phyloP scores from a whole-genome alignment of 139 green algal genomes.

The Astrephomene gubernaculifera region DNA sequence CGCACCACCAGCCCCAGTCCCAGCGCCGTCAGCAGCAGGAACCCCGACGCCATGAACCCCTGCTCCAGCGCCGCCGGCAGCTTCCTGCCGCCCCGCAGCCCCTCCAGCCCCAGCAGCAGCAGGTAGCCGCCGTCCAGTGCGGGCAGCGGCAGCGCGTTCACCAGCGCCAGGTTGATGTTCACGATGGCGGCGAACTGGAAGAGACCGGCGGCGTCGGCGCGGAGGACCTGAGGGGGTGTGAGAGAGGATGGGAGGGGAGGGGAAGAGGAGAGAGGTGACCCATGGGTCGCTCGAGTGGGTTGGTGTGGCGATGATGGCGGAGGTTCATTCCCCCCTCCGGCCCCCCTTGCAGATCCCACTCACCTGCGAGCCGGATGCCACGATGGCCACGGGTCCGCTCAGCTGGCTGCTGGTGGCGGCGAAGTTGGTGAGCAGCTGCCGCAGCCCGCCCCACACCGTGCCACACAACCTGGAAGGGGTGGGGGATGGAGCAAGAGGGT shows the following conservation, averaged over 20 bases:
- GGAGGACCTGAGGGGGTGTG: too few relatives aligned
- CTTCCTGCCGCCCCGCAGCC: constrained; percentile 88
- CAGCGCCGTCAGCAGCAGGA: constrained; percentile 88
- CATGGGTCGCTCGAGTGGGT: too few relatives aligned
- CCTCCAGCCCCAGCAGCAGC: constrained; percentile 88
- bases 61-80: constrained; percentile 85
- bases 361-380: constrained; percentile 92
- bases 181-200: constrained; percentile 97
- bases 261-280: too few relatives aligned
- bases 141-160: constrained; percentile 97
- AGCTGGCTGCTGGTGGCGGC: constrained; percentile 66
- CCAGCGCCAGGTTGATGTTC: constrained; percentile 98
- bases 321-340: too few relatives aligned
- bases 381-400: constrained; percentile 93
- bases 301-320: too few relatives aligned
- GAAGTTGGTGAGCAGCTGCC: constrained; percentile 86
- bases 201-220: constrained; percentile 78
- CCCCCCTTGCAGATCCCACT: too few relatives aligned
- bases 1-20: constrained; percentile 87
- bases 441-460: constrained; percentile 72
- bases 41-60: constrained; percentile 86
- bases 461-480: constrained; percentile 54
- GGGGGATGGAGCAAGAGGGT: too few relatives aligned
- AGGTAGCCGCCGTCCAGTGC: constrained; percentile 97
- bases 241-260: too few relatives aligned